Evolutionary conservation across 2,329 filamentous ascomycete species (phyloP).

Genomic region (Fusarium torreyae): DNA sequence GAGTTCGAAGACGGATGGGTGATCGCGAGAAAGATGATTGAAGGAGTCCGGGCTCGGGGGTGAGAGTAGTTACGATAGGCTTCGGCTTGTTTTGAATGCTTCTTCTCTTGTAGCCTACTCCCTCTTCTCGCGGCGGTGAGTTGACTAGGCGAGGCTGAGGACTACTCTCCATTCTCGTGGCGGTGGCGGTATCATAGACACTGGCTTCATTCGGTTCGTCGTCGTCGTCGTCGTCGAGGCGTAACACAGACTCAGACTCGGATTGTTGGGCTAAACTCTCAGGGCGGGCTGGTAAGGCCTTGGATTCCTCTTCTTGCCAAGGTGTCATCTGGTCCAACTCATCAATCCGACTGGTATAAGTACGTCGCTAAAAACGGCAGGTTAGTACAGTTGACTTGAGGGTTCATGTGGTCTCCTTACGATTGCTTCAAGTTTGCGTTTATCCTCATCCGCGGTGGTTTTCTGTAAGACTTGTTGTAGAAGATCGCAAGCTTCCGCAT

Average conservation of each 20-base stretch:
- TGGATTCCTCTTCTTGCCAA: conserved; percentile 70
- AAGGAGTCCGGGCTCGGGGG: conserved; percentile 55
- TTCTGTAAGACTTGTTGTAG: conserved; percentile 89
- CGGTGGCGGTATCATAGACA: conserved; percentile 67
- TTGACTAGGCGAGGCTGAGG: conserved; percentile 41
- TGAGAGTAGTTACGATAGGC: conserved; percentile 45
- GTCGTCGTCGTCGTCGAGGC: conserved; percentile 54
- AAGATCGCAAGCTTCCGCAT: conserved; percentile 89
- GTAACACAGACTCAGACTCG: conserved; percentile 43
- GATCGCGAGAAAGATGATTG: conserved; percentile 70
- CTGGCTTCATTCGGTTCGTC: conserved; percentile 62
- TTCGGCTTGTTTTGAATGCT: conserved; percentile 46
- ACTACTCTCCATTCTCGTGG: conserved; percentile 61
- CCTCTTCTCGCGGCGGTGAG: conserved; percentile 47
- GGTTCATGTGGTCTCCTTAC: conserved; percentile 63
- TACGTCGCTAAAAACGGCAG: conserved; percentile 74
- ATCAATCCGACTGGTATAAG: conserved; percentile 90
- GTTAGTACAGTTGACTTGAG: conserved; percentile 17
- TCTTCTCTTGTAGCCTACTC: conserved; percentile 42
- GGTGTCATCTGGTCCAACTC: conserved; percentile 84
- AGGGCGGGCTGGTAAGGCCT: conserved; percentile 81
- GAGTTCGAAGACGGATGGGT: conserved; percentile 53
- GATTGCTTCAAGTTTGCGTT: conserved; percentile 92
- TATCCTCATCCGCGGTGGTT: conserved; percentile 88
- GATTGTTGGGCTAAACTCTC: conserved; percentile 64